Evolutionary conservation across 2,329 filamentous ascomycete species (phyloP).

Genomic region (Leptodontidium sp.): DNA sequence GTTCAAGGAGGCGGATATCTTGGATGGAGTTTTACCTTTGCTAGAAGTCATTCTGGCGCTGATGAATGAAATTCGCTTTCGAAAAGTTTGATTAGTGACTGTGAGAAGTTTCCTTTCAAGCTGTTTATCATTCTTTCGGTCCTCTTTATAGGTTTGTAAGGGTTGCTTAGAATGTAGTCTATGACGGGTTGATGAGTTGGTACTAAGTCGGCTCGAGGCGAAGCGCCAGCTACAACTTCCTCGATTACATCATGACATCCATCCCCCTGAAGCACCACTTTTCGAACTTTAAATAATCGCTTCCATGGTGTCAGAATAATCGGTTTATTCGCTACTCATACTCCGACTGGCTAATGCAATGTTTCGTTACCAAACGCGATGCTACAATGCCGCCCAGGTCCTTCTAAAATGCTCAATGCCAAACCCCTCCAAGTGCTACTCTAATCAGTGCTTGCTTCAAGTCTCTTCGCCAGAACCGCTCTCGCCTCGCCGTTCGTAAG

Average conservation of each 20-base stretch:
- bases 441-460: slow-evolving; percentile 57
- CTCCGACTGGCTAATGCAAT: not conserved
- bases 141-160: not conserved
- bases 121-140: too few relatives aligned
- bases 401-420: not conserved
- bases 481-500: slow-evolving; percentile 72
- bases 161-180: slow-evolving; percentile 9
- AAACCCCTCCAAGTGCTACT: not conserved
- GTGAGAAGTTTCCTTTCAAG: not conserved
- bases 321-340: not conserved
- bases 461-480: slow-evolving; percentile 69
- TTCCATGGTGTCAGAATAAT: not conserved
- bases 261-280: too few relatives aligned
- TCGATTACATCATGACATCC: slow-evolving; percentile 14
- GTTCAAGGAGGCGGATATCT: too few relatives aligned
- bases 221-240: not conserved
- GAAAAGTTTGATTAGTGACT: too few relatives aligned
- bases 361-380: not conserved
- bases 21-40: slow-evolving; percentile 6
- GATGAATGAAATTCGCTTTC: not conserved
- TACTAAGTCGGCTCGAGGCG: not conserved
- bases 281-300: not conserved
- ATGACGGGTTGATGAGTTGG: slow-evolving; percentile 7
- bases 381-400: not conserved
- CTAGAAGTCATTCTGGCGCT: slow-evolving; percentile 12